Conservation (phyloP, 2,329 filamentous ascomycete species). For the Ceratocystis ficicola region DNA sequence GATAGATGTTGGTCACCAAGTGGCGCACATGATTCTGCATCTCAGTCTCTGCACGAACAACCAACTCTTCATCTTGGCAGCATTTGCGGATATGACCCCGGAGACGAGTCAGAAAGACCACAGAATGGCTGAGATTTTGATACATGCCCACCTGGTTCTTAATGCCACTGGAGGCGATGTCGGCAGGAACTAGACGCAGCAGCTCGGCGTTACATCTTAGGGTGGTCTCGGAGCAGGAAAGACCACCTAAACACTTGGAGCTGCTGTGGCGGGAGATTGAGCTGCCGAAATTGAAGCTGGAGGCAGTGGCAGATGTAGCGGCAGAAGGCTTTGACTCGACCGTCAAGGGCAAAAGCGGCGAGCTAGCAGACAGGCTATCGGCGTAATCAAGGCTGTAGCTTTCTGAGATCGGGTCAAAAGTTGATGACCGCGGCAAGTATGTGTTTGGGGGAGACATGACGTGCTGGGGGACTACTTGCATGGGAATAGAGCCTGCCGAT, state of each 20-base stretch:
- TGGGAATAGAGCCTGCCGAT: neutral
- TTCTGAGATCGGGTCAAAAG: neutral
- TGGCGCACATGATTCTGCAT: neutral
- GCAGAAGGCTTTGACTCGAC: neutral
- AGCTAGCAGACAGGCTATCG: neutral
- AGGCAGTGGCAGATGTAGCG: neutral
- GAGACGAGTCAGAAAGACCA: neutral
- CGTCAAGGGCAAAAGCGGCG: neutral
- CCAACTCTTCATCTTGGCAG: constrained; percentile 1
- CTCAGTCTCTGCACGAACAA: neutral
- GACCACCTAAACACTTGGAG: neutral
- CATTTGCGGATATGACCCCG: neutral
- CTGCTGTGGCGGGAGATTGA: neutral
- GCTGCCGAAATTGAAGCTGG: neutral
- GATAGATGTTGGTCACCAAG: neutral
- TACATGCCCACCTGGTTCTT: constrained; percentile 1
- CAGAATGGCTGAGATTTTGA: neutral
- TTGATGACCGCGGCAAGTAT: neutral
- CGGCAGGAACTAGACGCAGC: neutral
- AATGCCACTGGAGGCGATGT: neutral
- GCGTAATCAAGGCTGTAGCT: neutral
- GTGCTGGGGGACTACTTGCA: neutral
- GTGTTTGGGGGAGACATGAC: neutral
- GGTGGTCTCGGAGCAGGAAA: neutral
- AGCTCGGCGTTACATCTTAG: neutral